A percentile compares a stretch with the other conserved stretches of the same genome.
These are phyloP conservation scores for Ogataea minuta DNA, from an alignment of 805 yeast species.

Conservation along the genomic window DNA sequence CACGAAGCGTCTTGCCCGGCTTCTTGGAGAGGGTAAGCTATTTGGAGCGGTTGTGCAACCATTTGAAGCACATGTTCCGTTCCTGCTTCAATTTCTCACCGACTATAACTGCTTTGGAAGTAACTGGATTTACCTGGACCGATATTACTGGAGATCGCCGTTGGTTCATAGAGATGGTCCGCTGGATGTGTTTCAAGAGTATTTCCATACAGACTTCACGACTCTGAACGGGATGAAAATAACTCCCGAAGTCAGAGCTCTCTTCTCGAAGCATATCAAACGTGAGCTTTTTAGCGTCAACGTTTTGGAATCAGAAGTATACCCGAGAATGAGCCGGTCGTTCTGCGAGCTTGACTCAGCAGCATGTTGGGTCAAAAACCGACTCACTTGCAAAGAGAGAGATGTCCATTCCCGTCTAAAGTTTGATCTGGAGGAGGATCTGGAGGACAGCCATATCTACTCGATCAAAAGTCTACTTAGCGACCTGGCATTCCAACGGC, in stretches of 20 bases:
- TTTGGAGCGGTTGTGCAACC: slow-evolving; percentile 43
- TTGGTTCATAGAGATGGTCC: slow-evolving; percentile 25
- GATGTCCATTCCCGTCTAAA: slow-evolving; percentile 46
- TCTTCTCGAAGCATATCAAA: slow-evolving; percentile 28
- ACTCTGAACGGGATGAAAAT: slow-evolving; percentile 26
- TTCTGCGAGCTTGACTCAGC: slow-evolving; percentile 70
- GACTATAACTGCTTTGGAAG: slow-evolving; percentile 88
- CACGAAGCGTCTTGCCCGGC: slow-evolving; percentile 50
- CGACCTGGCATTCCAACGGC: slow-evolving; percentile 55
- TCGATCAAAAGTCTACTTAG: slow-evolving; percentile 57
- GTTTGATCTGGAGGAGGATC: slow-evolving; percentile 1
- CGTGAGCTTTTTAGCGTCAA: slow-evolving; percentile 15
- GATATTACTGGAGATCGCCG: slow-evolving; percentile 58
- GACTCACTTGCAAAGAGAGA: slow-evolving; percentile 42
- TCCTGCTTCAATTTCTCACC: slow-evolving; percentile 67
- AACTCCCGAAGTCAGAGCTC: slow-evolving; percentile 34
- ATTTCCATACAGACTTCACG: slow-evolving; percentile 26
- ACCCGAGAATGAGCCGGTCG: slow-evolving; percentile 58
- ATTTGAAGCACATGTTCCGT: slow-evolving; percentile 82
- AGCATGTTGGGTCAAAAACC: slow-evolving; percentile 60
- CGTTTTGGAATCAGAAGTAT: slow-evolving; percentile 32
- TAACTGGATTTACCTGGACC: slow-evolving; percentile 59
- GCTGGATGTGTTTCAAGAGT: slow-evolving; percentile 16
- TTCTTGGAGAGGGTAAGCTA: slow-evolving; percentile 43
- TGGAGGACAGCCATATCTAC: slow-evolving; percentile 31